Evolutionary conservation across 306 rosid genomes (phyloP), one percentile per base, ranked within the genome.

Genomic region (Cucurbita ficifolia): DNA sequence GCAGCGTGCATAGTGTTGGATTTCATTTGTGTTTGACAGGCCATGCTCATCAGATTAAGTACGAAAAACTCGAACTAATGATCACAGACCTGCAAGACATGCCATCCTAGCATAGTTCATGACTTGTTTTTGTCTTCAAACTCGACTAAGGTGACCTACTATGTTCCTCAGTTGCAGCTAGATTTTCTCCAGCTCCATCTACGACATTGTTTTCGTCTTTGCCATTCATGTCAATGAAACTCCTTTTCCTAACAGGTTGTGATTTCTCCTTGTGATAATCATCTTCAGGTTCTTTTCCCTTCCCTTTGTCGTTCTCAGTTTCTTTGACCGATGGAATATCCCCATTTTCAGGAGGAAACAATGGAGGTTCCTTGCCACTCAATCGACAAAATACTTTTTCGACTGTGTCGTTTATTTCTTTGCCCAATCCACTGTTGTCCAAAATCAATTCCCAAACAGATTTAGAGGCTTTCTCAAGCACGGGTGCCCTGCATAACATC

Each of bases 381-480:
- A 94, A 79, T 60, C 88, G 89, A 77, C 97, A 91, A 82, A 94
- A 94, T 57, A 88, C 99, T 73, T 78, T 83, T 75, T 94, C 99
- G 45, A 94, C 96, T 0, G 96, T 91, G 39, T 87, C 89, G 38
- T 86, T 91, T 68, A 94, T 94, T 81, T 94, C 99, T 73, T 84
- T 88, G 35, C 99, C 98, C 62, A 90, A 81, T 63, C 90, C 96
- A 80, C 71, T 70, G 60, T 84, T 82, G 82, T 94, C 97, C 73
- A 94, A 75, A 81, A 91, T 94, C 72, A 94, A 81, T 62, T 89
- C 99, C 99, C 99, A 94, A 64, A 89, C 99, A 60, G 99, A 88
- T 85, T 89, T 94, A 38, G 99, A 94, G 58, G 97, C 99, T 79
- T 89, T 90, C 86, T 94, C 97, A 14, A 94, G 95, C 51, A 85